These are phyloP conservation scores for Salvia miltiorrhiza DNA, from an alignment of 257 asterid species.

Conservation along the genomic window DNA sequence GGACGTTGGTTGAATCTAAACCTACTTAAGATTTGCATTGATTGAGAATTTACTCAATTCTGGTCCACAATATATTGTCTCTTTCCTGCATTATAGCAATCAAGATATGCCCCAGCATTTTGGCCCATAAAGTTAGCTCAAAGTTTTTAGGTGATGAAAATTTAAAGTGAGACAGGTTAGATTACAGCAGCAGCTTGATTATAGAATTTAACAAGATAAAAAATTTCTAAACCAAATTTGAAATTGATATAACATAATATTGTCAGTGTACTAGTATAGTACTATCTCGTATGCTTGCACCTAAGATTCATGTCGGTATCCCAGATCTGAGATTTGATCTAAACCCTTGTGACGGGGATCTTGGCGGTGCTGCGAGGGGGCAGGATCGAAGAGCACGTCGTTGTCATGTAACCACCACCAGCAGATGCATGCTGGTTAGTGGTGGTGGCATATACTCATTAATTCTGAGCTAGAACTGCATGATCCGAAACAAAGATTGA, in stretches of 20 bases:
- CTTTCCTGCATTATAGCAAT: constrained; percentile 29
- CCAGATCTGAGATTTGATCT: not conserved
- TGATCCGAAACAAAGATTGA: constrained; percentile 12
- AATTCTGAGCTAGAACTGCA: not conserved
- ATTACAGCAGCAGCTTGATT: too few relatives aligned
- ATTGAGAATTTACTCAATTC: constrained; percentile 10
- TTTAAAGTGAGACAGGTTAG: not conserved
- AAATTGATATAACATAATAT: constrained; percentile 14
- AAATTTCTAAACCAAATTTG: not conserved
- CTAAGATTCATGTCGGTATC: constrained; percentile 4
- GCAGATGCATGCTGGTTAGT: too few relatives aligned
- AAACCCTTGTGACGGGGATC: not conserved
- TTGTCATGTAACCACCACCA: constrained; percentile 17
- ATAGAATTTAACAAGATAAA: not conserved
- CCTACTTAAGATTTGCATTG: constrained; percentile 17
- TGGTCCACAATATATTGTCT: constrained; percentile 30
- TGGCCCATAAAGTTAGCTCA: not conserved
- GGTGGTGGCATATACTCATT: constrained; percentile 1
- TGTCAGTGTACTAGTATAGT: constrained; percentile 13
- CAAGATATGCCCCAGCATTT: constrained; percentile 18
- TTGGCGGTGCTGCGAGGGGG: not conserved
- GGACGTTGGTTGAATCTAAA: constrained; percentile 23
- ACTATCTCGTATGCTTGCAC: not conserved
- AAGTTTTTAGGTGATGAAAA: constrained; percentile 12
- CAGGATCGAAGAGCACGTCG: not conserved